These are phyloP conservation scores for Solanum virginianum DNA, from an alignment of 257 asterid genomes.

Conservation along the genomic window DNA sequence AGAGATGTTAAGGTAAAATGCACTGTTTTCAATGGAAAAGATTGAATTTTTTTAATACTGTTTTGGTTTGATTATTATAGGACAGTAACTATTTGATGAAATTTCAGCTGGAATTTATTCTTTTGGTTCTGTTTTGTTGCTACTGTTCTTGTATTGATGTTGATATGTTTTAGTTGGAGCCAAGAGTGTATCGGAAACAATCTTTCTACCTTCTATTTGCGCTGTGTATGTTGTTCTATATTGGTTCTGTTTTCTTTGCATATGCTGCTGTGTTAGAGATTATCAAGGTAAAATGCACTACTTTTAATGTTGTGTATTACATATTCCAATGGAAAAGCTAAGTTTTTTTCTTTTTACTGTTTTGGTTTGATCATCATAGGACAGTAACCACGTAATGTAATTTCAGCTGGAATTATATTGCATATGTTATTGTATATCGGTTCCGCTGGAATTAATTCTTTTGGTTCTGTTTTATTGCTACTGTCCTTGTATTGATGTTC, in stretches of 20 bases:
- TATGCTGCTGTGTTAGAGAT: background rate
- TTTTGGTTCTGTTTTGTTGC: no score
- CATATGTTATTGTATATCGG: no score
- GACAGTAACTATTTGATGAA: background rate
- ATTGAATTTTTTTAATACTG: background rate
- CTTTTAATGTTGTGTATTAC: background rate
- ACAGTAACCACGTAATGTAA: background rate
- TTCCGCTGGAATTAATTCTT: no score
- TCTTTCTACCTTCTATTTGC: no score
- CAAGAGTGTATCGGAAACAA: no score
- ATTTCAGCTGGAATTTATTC: background rate
- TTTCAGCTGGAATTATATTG: background rate
- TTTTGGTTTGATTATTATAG: background rate
- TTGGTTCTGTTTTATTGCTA: no score
- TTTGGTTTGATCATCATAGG: background rate
- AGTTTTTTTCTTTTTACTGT: background rate
- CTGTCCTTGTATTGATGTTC: no score
- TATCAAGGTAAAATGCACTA: constrained; percentile 8
- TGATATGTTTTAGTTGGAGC: no score
- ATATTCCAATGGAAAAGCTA: background rate
- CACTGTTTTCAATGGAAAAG: background rate
- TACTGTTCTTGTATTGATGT: no score
- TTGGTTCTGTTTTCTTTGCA: background rate
- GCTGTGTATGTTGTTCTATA: background rate
- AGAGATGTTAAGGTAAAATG: constrained; percentile 30